Evolutionary conservation across 257 asterid genomes (phyloP).

Genomic region (Ajuga chamaepitys): DNA sequence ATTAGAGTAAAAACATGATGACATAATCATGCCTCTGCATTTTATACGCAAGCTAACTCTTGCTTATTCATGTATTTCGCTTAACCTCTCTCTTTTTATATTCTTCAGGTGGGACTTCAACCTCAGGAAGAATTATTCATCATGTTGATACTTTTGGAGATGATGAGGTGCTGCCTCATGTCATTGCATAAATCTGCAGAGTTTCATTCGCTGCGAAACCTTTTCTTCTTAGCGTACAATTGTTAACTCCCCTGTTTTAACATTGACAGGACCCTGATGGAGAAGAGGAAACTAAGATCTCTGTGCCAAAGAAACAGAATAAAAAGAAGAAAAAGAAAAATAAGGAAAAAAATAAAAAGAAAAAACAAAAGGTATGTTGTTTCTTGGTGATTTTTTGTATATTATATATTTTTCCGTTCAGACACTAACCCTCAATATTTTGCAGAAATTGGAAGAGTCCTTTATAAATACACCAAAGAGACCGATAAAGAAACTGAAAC

Average conservation of each 20-base stretch:
- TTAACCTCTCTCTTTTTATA: slow-evolving; percentile 1
- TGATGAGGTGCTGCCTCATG: slow-evolving; percentile 44
- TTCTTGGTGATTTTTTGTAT: not conserved
- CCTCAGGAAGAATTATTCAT: slow-evolving; percentile 66
- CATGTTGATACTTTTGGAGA: slow-evolving; percentile 76
- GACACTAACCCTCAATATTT: slow-evolving; percentile 1
- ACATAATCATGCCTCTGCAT: not conserved
- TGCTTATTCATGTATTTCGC: not conserved
- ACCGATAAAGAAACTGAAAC: slow-evolving; percentile 54
- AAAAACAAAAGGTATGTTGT: slow-evolving; percentile 36
- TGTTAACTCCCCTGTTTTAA: slow-evolving; percentile 8
- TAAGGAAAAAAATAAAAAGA: slow-evolving; percentile 34
- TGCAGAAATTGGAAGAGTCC: slow-evolving; percentile 40
- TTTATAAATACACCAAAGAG: slow-evolving; percentile 12
- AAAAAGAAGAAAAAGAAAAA: slow-evolving; percentile 47
- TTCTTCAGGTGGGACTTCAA: slow-evolving; percentile 65
- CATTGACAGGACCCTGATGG: slow-evolving; percentile 35
- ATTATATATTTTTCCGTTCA: not conserved
- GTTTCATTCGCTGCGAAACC: not conserved
- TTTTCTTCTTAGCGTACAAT: not conserved
- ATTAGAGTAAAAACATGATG: not conserved
- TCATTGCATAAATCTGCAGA: not conserved
- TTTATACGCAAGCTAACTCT: not conserved
- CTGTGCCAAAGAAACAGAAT: slow-evolving; percentile 29
- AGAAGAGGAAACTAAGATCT: slow-evolving; percentile 23